Base-by-base conservation (phyloP, 352 stramenopile species). In the Phytophthora constricta region DNA sequence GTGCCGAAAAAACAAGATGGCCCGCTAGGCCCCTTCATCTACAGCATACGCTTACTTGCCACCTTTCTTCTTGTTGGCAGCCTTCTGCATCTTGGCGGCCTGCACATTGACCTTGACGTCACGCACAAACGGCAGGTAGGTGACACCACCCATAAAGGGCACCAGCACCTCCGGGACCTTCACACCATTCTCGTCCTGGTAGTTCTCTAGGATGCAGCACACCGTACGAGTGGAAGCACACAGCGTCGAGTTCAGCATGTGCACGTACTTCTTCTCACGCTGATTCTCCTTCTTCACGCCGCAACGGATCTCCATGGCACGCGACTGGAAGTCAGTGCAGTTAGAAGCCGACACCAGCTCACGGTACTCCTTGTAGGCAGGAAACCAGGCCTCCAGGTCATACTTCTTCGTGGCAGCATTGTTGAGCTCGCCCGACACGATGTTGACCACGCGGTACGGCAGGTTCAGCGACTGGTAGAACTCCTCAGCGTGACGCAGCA, bases 371-470 rank as follows among this genome's bases (percentile, higher is more conserved):
- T 98, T 92, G 85, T 99, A 99, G 47, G 96, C 98, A 23, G 98
- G 98, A 84, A 99, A 99, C 97, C 97, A 99, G 19, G 89, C 97
- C 75, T 99, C 98, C 31, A 99, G 81, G 82, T 99, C 98, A 72
- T 98, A 99, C 92, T 99, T 99, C 84, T 99, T 99, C 25, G 98
- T 87, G 23, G 98, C 98, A 17, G 98, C 98, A 78, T 99, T 99
- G 86, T 99, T 99, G 20, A 99, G 84, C 74, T 98, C 95, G 25
- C 90, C 84, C 41, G 92, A 98, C 45, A 99, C 98, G 72, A 99
- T 98, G 83, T 99, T 99, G 25, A 99, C 97, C 52, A 99, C 97
- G 70, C 96, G 95, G 86, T 99, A 99, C n/a, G 97, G 94, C 68
- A 99, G 87, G 58, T 96, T 93, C 31, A 99, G 85, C 72, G 87